A percentile compares a stretch with the other conserved stretches of the same genome.
Evolutionary conservation across 1,284 basidiomycete genomes (phyloP).

Genomic region (Ustanciosporium gigantosporum): DNA sequence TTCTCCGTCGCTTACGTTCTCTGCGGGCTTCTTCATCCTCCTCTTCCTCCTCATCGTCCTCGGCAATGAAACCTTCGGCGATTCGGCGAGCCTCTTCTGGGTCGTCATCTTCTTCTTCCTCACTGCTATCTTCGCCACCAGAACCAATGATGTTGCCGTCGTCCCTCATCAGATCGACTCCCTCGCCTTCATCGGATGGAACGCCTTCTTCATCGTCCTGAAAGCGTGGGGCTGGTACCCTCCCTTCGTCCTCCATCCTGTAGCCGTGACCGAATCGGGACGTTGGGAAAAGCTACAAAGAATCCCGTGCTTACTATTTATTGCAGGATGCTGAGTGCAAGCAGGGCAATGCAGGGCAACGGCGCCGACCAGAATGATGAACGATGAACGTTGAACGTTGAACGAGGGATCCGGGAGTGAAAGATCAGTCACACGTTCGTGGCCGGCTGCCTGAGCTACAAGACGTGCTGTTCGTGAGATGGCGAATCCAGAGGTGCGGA

Average conservation of each 20-base stretch:
- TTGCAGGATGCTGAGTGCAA: too few species aligned
- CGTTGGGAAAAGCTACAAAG: too few species aligned
- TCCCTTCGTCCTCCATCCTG: slow-evolving; percentile 20
- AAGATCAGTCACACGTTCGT: too few species aligned
- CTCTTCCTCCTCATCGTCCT: slow-evolving; percentile 58
- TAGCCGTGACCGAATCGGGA: too few species aligned
- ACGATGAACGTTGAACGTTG: too few species aligned
- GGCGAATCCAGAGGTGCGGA: too few species aligned
- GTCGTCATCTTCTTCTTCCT: slow-evolving; percentile 59
- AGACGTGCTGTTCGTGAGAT: too few species aligned
- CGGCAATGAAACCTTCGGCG: slow-evolving; percentile 59
- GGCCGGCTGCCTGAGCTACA: too few species aligned
- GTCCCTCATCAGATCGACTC: slow-evolving; percentile 54
- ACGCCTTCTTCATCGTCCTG: slow-evolving; percentile 43
- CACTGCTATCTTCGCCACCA: slow-evolving; percentile 48
- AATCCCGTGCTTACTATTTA: too few species aligned
- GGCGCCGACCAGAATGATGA: too few species aligned
- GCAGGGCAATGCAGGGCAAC: too few species aligned
- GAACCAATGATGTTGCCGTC: slow-evolving; percentile 53
- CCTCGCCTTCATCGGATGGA: slow-evolving; percentile 45
- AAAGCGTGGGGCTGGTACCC: slow-evolving; percentile 33
- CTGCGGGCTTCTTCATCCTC: slow-evolving; percentile 69
- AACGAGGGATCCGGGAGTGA: too few species aligned
- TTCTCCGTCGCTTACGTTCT: slow-evolving; percentile 63
- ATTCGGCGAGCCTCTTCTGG: slow-evolving; percentile 57